phyloP scores from a whole-genome alignment of 495 filamentous ascomycete genomes.

The Hypoxylon lenormandii region DNA sequence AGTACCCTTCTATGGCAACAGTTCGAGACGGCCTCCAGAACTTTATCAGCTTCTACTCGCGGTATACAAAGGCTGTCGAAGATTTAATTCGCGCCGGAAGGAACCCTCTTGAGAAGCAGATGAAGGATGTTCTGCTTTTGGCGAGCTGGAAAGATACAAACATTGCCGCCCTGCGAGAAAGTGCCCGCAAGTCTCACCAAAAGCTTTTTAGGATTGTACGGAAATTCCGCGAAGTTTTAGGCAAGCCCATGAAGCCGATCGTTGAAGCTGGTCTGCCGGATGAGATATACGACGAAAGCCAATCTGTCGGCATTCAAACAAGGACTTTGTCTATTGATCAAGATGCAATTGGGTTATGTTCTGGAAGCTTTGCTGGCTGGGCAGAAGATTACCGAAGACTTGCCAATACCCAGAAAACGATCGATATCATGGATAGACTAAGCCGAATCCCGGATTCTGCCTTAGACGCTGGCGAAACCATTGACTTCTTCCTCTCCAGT shows the following conservation, averaged over 20 bases:
- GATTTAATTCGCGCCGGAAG: conserved; percentile 73
- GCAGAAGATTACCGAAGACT: conserved; percentile 72
- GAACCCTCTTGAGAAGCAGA: conserved; percentile 78
- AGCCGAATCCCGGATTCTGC: conserved; percentile 64
- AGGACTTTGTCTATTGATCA: conserved; percentile 52
- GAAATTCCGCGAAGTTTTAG: conserved; percentile 82
- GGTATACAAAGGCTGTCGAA: conserved; percentile 72
- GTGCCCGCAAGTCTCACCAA: conserved; percentile 86
- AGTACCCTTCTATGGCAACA: conserved; percentile 65
- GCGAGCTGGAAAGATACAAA: conserved; percentile 98
- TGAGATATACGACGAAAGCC: conserved; percentile 33
- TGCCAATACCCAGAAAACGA: conserved; percentile 73
- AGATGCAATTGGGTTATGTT: conserved; percentile 64
- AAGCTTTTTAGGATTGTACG: conserved; percentile 91
- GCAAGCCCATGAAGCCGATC: conserved; percentile 74
- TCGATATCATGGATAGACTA: conserved; percentile 59
- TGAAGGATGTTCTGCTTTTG: conserved; percentile 86
- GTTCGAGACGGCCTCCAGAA: conserved; percentile 75
- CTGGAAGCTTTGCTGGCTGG: conserved; percentile 67
- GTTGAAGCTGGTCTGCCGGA: conserved; percentile 76
- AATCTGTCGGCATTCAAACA: conserved; percentile 35
- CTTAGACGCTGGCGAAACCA: conserved; percentile 68
- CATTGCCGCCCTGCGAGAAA: conserved; percentile 85
- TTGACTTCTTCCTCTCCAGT: conserved; percentile 74
- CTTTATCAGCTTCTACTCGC: conserved; percentile 76